These are phyloP conservation scores for Arctium lappa DNA, from an alignment of 129 eudicot genomes.

Conservation along the genomic window DNA sequence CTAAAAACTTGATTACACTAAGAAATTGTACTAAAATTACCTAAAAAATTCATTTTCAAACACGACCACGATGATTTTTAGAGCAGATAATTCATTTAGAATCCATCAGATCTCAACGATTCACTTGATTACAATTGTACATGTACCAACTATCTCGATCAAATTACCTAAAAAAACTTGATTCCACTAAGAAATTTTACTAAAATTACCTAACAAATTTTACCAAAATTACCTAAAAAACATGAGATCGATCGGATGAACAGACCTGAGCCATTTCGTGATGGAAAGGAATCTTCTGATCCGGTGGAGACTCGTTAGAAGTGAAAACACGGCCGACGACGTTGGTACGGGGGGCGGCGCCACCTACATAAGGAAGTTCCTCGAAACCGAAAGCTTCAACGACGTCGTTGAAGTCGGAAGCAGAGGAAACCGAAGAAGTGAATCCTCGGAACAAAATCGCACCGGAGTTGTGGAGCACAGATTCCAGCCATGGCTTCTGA, in stretches of 20 bases:
- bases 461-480: slow-evolving; percentile 51
- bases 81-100: background rate
- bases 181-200: too few species aligned
- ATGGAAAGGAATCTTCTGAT: slow-evolving; percentile 92
- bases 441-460: slow-evolving; percentile 80
- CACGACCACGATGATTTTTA: background rate
- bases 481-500: slow-evolving; percentile 57
- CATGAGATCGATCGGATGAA: background rate
- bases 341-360: slow-evolving; percentile 86
- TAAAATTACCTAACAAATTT: too few species aligned
- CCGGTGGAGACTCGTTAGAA: slow-evolving; percentile 94
- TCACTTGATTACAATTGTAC: background rate
- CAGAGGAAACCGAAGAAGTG: slow-evolving; percentile 34
- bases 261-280: slow-evolving; percentile 97
- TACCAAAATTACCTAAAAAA: background rate
- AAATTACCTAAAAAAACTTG: too few species aligned
- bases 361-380: slow-evolving; percentile 91
- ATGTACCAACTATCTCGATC: background rate
- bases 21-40: too few species aligned
- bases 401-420: slow-evolving; percentile 82
- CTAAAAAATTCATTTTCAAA: background rate
- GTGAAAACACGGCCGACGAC: slow-evolving; percentile 94
- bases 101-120: background rate
- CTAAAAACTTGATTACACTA: too few species aligned
- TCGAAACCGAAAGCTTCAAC: slow-evolving; percentile 87